These are phyloP conservation scores for Beauveria pseudobassiana DNA, from an alignment of 2,329 filamentous ascomycete species.

Conservation along the genomic window DNA sequence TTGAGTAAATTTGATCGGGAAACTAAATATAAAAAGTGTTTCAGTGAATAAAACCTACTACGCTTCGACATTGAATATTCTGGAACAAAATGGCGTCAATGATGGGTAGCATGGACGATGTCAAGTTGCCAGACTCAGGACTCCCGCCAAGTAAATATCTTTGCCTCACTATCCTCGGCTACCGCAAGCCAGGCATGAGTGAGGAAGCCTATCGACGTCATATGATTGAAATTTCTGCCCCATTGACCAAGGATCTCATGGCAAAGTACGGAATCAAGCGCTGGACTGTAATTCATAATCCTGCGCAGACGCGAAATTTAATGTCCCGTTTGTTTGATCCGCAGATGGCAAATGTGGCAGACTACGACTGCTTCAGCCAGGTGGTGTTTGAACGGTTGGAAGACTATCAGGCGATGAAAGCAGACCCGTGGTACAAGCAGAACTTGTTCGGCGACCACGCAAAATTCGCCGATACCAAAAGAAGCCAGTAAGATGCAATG, in stretches of 20 bases:
- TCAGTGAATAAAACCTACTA: background rate
- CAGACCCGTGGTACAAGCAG: slow-evolving; percentile 41
- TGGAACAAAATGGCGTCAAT: background rate
- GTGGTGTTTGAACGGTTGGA: slow-evolving; percentile 37
- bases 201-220: slow-evolving; percentile 37
- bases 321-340: slow-evolving; percentile 34
- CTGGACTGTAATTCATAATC: slow-evolving; percentile 41
- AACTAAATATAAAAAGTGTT: background rate
- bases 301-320: slow-evolving; percentile 18
- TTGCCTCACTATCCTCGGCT: slow-evolving; percentile 42
- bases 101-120: background rate
- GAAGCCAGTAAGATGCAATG: slow-evolving; percentile 19
- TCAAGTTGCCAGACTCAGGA: background rate
- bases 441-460: slow-evolving; percentile 37
- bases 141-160: slow-evolving; percentile 21
- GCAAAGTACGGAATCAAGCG: slow-evolving; percentile 39
- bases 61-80: background rate
- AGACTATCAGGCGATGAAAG: slow-evolving; percentile 39
- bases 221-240: slow-evolving; percentile 39
- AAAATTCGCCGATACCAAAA: slow-evolving; percentile 41
- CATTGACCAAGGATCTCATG: slow-evolving; percentile 40
- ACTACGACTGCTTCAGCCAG: slow-evolving; percentile 44
- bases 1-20: background rate
- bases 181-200: slow-evolving; percentile 38
- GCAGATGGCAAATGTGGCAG: slow-evolving; percentile 39